Evolutionary conservation across 768 basidiomycete species (phyloP), one percentile per base, ranked within the genome.

Genomic region (Suillus plorans): DNA sequence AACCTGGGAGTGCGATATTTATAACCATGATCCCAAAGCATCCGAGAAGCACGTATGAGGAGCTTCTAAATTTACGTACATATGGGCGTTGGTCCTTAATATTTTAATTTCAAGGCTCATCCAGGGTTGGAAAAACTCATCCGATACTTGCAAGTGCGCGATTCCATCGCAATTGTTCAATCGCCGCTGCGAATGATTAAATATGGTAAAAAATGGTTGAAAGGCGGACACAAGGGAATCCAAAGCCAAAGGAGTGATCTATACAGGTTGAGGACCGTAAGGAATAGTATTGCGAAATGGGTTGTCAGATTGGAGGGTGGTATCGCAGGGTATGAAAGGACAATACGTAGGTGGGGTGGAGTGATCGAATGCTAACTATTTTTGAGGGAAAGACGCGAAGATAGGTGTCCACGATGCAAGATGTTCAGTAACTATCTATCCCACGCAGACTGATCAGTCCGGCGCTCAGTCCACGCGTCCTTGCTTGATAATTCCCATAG

Each of bases 401-500:
- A 42, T 4, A 39, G 53, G 50, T 12, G 53, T 55, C 53, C 53
- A 36, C 20, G 4, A 20, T 28, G 39, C 25, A 59, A 59, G 58
- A 42, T 28, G 10, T 13, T 20, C 2, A 28, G 25, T 59, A 12
- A 25, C 7, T 18, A 20, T 41, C 57, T 13, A 59, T 59, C 58
- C 18, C 28, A 59, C 25, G 5, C 5, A 18, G 3, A 13, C 5
- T 28, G 14, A 31, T 59, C 41, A 18, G 50, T 44, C 10, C 12
- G 7, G 34, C 4, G 7, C 18, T 49, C 36, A 63, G 25, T 68
- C 57, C 14, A 12, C 49, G 0, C 53, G 58, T 22, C 18, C 62
- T 49, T 70, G 67, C 50, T 47, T 55, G 45, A 76, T 70, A 0
- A 0, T 4, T 13, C 82, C 83, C 62, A 81, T 47, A 0, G 82